Evolutionary conservation across 495 filamentous ascomycete genomes (phyloP), one percentile per base, ranked within the genome.

Genomic region (Talaromyces wortmannii): DNA sequence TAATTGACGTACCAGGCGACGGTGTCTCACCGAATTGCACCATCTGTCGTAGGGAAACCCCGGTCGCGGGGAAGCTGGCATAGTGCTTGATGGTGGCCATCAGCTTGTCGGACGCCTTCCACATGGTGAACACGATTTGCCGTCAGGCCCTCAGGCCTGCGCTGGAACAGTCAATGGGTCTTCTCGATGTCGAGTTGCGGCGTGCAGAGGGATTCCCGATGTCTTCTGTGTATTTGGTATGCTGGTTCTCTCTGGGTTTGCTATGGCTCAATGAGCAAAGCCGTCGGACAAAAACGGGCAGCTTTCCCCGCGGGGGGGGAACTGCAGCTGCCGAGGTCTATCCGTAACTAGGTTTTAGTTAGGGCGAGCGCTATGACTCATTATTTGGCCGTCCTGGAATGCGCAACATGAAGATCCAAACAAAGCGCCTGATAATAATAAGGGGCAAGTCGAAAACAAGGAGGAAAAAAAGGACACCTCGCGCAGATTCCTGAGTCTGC

Each of bases 21-120:
- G 91, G 91, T 61, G 80, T 84, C 69, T 95, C 90, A 53, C 95
- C 95, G 72, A 97, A 98, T 69, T 97, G 94, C 48, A 98, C 94
- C 94, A 97, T 97, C 78, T 98, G 94, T 68, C 94, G 81, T 68
- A 98, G 76, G 63, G 91, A 96, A 62, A 96, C 92, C 58, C 94
- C 94, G 42, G 95, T 98, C 56, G 94, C 94, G 55, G 95, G 95
- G 72, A 97, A 97, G 77, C 83, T 87, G 67, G 90, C 88, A 81
- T 97, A 97, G 78, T 97, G 92, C 70, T 88, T 90, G 88, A 98
- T 98, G 83, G 88, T 96, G 60, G 95, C 87, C 91, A 96, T 92
- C 86, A 98, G 71, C 73, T 82, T 76, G 73, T 94, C 89, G 52
- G 89, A 86, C 71, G 81, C 83, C 78, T 87, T 95, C 92, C 92